Percentiles rank a stretch among this genome's conserved stretches.
These are phyloP conservation scores for Adenanthera pavonina DNA, from an alignment of 306 rosid species.

Conservation along the genomic window DNA sequence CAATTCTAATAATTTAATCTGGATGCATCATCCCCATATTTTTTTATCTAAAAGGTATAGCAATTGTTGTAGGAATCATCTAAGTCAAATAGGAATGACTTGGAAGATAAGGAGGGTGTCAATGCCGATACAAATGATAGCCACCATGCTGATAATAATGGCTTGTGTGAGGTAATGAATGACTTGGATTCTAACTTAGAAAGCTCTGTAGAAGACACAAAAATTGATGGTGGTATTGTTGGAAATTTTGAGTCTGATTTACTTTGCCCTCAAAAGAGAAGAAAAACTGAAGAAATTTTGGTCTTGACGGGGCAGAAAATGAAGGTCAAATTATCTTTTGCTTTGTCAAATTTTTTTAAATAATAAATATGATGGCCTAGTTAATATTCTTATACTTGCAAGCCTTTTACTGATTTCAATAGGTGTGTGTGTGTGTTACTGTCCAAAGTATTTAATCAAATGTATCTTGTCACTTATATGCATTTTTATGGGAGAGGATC, in stretches of 20 bases:
- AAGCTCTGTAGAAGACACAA: constrained; percentile 43
- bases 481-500: too few species aligned
- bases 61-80: not conserved
- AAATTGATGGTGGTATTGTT: constrained; percentile 44
- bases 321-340: constrained; percentile 55
- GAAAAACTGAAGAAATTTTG: constrained; percentile 55
- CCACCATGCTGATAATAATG: constrained; percentile 55
- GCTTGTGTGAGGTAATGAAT: constrained; percentile 39
- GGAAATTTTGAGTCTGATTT: constrained; percentile 50
- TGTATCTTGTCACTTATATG: too few species aligned
- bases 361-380: not conserved
- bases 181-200: constrained; percentile 58
- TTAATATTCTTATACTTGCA: constrained; percentile 30
- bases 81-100: constrained; percentile 47
- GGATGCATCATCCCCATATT: not conserved
- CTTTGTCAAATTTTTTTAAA: constrained; percentile 25
- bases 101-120: constrained; percentile 50
- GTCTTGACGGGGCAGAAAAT: constrained; percentile 44
- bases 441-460: too few species aligned
- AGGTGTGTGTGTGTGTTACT: constrained; percentile 49
- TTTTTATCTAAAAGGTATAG: not conserved
- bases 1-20: not conserved
- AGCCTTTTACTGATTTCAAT: constrained; percentile 33
- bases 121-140: constrained; percentile 42
- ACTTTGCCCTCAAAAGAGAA: constrained; percentile 65